These are phyloP conservation scores for Mycena vulgaris DNA, from an alignment of 768 basidiomycete genomes.

Conservation along the genomic window DNA sequence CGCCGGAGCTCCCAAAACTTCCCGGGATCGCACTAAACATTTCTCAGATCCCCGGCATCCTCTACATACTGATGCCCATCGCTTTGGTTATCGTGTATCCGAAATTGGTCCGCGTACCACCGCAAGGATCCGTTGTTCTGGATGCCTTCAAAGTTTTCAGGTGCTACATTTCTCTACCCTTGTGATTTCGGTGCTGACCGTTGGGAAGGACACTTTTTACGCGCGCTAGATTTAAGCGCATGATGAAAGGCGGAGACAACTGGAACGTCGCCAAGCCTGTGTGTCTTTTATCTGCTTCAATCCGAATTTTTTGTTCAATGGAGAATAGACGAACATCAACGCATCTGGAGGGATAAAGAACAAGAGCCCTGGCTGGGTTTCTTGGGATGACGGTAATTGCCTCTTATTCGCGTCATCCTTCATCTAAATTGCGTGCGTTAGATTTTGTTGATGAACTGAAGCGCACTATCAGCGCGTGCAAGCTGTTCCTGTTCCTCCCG, in stretches of 20 bases:
- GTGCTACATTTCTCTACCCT: background rate
- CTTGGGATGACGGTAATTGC: conserved; percentile 47
- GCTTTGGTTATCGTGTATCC: conserved; percentile 47
- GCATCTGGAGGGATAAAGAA: conserved; percentile 36
- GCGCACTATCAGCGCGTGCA: conserved; percentile 50
- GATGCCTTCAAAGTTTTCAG: conserved; percentile 45
- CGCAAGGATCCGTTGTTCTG: conserved; percentile 53
- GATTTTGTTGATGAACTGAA: conserved; percentile 51
- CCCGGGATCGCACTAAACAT: background rate
- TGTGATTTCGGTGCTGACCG: background rate
- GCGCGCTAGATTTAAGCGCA: conserved; percentile 34
- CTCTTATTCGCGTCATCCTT: background rate
- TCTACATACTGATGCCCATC: conserved; percentile 51
- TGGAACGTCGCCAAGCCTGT: conserved; percentile 47
- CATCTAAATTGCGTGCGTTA: background rate
- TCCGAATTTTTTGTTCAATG: background rate
- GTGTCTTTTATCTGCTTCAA: conserved; percentile 5
- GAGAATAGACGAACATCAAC: conserved; percentile 36
- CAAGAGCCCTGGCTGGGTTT: conserved; percentile 38
- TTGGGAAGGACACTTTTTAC: conserved; percentile 29
- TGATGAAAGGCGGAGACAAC: conserved; percentile 45
- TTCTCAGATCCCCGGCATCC: conserved; percentile 27
- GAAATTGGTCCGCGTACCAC: conserved; percentile 48
- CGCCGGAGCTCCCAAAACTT: background rate
- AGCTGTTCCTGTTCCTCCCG: conserved; percentile 50